Conservation (phyloP, 1,284 basidiomycete species). For the Pseudozyma tsukubaensis region DNA sequence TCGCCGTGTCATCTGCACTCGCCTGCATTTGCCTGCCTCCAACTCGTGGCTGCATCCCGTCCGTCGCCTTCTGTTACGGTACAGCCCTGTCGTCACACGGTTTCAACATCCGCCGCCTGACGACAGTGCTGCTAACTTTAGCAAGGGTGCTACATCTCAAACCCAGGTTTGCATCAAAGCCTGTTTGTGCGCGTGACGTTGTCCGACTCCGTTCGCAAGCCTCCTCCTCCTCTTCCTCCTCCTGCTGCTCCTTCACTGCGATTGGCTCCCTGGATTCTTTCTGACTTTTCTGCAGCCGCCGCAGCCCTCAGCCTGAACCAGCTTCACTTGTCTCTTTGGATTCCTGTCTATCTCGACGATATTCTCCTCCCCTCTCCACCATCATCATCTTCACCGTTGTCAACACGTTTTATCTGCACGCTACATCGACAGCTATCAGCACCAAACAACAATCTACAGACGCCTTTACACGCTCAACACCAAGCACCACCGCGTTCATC, state of each 20-base stretch:
- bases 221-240: neutral
- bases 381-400: slow-evolving; percentile 2
- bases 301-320: neutral
- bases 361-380: neutral
- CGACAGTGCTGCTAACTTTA: slow-evolving; percentile 11
- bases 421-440: neutral
- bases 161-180: slow-evolving; percentile 25
- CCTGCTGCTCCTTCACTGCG: neutral
- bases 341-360: neutral
- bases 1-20: slow-evolving; percentile 7
- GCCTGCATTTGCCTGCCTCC: neutral
- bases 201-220: neutral
- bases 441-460: slow-evolving; percentile 10
- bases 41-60: slow-evolving; percentile 10
- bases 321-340: neutral
- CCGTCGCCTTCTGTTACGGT: neutral
- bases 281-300: neutral
- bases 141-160: slow-evolving; percentile 8
- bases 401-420: neutral
- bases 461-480: slow-evolving; percentile 2
- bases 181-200: slow-evolving; percentile 13
- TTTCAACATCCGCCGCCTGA: slow-evolving; percentile 13
- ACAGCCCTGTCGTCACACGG: slow-evolving; percentile 17
- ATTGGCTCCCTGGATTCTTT: neutral
- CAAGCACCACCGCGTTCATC: neutral